These are phyloP conservation scores for Leccinum obscurum DNA, from an alignment of 768 basidiomycete species.

Conservation along the genomic window DNA sequence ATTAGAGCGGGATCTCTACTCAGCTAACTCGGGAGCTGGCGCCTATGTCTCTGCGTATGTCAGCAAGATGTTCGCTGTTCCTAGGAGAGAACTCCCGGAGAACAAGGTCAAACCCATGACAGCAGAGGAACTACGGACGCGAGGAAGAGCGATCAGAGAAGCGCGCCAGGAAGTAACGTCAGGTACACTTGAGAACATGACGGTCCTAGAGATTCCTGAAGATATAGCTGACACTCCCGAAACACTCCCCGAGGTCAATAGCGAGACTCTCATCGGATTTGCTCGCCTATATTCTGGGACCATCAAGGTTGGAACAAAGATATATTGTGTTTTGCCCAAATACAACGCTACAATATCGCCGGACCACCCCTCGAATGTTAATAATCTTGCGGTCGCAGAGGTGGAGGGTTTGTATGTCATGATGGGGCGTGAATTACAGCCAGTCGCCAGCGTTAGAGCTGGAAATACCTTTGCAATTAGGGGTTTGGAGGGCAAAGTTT, in stretches of 20 bases:
- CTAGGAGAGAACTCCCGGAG: constrained; percentile 79
- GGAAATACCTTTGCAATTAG: constrained; percentile 94
- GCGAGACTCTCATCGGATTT: constrained; percentile 86
- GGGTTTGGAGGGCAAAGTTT: constrained; percentile 87
- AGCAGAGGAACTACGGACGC: constrained; percentile 78
- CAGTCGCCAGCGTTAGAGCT: constrained; percentile 78
- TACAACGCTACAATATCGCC: constrained; percentile 67
- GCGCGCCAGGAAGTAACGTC: constrained; percentile 36
- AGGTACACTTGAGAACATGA: constrained; percentile 19
- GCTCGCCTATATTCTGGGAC: constrained; percentile 92
- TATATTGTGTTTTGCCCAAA: constrained; percentile 86
- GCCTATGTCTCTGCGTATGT: constrained; percentile 82
- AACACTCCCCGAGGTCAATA: constrained; percentile 3
- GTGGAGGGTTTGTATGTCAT: constrained; percentile 87
- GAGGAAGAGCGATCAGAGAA: constrained; percentile 57
- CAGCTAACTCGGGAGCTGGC: constrained; percentile 56
- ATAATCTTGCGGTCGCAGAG: constrained; percentile 57
- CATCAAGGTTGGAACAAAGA: constrained; percentile 57
- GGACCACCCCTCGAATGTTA: constrained; percentile 64
- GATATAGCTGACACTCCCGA: constrained; percentile 1
- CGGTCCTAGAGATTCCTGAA: constrained; percentile 7
- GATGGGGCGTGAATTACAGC: constrained; percentile 96
- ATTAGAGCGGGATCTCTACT: constrained; percentile 81
- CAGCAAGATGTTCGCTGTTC: constrained; percentile 97
- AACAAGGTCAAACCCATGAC: constrained; percentile 75